Evolutionary conservation across 305 asterid genomes (phyloP).

Genomic region (Striga hermonthica): DNA sequence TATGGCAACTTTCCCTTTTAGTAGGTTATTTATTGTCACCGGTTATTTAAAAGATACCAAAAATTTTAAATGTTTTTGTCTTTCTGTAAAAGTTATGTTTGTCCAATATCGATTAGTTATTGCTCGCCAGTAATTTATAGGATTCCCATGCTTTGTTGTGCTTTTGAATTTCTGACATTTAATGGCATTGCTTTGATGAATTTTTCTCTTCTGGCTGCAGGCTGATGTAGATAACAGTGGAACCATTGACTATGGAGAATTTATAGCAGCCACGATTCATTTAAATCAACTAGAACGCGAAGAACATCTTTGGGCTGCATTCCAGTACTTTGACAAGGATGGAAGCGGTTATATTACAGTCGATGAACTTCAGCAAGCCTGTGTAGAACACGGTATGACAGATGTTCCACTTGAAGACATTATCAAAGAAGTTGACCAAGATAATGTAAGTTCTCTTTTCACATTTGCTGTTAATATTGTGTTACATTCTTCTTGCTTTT

Average conservation of each 20-base stretch:
- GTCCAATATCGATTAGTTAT: background rate
- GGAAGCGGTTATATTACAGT: conserved; percentile 32
- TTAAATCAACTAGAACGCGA: conserved; percentile 92
- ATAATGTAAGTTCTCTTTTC: conserved; percentile 59
- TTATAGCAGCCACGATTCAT: conserved; percentile 93
- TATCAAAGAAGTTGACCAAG: conserved; percentile 96
- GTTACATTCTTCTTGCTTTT: no score
- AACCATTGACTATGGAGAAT: conserved; percentile 95
- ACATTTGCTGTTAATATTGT: no score
- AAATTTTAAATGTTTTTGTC: background rate
- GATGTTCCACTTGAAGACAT: conserved; percentile 79
- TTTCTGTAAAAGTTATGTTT: background rate
- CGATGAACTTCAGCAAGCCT: conserved; percentile 96
- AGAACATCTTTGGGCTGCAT: conserved; percentile 95
- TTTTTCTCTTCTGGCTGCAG: conserved; percentile 40
- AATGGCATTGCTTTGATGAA: conserved; percentile 42
- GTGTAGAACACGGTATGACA: conserved; percentile 74
- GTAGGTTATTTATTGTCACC: conserved; percentile 1
- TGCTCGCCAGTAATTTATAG: conserved; percentile 3
- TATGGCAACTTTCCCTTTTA: conserved; percentile 35
- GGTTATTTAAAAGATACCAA: no score
- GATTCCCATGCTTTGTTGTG: conserved; percentile 1
- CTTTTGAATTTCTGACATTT: conserved; percentile 20
- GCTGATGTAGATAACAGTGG: conserved; percentile 99
- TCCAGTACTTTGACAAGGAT: conserved; percentile 94